phyloP scores from a whole-genome alignment of 139 green algal species.

The Bryopsis sp. region DNA sequence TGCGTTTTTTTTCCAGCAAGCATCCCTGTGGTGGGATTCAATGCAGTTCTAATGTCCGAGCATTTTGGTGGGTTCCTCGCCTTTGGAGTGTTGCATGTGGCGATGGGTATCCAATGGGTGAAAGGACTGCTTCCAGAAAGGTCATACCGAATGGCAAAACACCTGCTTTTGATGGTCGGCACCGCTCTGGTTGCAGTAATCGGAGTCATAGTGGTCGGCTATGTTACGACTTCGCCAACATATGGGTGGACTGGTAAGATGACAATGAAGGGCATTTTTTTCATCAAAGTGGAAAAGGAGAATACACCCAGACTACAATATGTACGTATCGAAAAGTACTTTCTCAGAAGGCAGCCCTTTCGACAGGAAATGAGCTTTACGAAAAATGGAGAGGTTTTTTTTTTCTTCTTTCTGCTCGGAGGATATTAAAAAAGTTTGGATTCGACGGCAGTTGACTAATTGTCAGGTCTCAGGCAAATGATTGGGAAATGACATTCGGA shows the following conservation, averaged over 20 bases:
- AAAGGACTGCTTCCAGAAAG: constrained; percentile 38
- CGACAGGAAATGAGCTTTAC: too few relatives aligned
- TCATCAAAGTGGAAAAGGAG: too few relatives aligned
- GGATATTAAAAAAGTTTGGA: too few relatives aligned
- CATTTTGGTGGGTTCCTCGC: constrained; percentile 91
- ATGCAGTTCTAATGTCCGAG: constrained; percentile 88
- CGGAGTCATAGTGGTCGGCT: constrained; percentile 50
- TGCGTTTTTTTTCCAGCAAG: constrained; percentile 32
- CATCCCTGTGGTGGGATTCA: constrained; percentile 95
- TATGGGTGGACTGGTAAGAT: constrained; percentile 82
- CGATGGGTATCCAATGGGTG: constrained; percentile 20
- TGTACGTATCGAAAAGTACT: too few relatives aligned
- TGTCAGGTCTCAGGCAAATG: too few relatives aligned
- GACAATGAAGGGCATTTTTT: too few relatives aligned
- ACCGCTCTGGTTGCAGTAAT: constrained; percentile 28
- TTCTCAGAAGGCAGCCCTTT: too few relatives aligned
- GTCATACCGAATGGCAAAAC: constrained; percentile 47
- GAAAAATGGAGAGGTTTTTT: too few relatives aligned
- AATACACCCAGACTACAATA: too few relatives aligned
- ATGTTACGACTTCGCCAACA: constrained; percentile 77
- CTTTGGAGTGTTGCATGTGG: constrained; percentile 37
- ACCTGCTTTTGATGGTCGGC: constrained; percentile 41
- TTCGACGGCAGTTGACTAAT: too few relatives aligned
- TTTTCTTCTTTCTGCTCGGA: too few relatives aligned
- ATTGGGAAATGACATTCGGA: too few relatives aligned